Base-by-base conservation (phyloP, 2,329 filamentous ascomycete species). In the Cadophora sp. region DNA sequence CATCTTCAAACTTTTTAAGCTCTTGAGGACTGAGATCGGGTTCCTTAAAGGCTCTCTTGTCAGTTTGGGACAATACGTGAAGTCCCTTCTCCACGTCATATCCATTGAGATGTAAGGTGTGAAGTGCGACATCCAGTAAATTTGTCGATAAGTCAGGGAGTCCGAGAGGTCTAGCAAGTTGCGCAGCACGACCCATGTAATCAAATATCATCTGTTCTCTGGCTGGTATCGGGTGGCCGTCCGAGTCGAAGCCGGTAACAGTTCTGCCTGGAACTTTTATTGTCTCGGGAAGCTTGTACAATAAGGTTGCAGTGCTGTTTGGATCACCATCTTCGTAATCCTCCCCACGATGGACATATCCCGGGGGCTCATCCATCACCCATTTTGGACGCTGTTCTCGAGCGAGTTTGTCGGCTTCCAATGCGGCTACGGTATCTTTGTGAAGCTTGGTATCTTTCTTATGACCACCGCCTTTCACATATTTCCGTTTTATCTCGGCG, bases 1-100 rank as follows among this genome's bases (percentile, higher is more conserved):
- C 96, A 76, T 97, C 94, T 76, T 97, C 96, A 74, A 98, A 98
- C 68, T 91, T 91, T 79, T 96, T 96, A 68, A 92, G 82, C 77
- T 99, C 94, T 39, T 91, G 84, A 9, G 92, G 83, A 51, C 84
- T 92, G 59, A 97, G 80, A 65, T 92, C 88, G 0, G 96, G 96
- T 77, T 98, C 94, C 73, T 94, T 94, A 74, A 98, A 89, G 60
- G 89, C 89, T 43, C 86, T 84, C 68, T 88, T 88, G 68, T 94
- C 88, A 13, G 89, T 82, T 72, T 87, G 87, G 62, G 87, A 83
- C 39, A 98, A 83, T 66, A 87, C 85, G 70, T 89, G 86, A 27
- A 97, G 81, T 0, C 95, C 91, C 71, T 85, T 85, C 20, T 91
- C 85, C 0, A 85, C 80, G 74, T 97, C 84, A 77, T 92, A 98